phyloP scores from a whole-genome alignment of 225 moss, liverwort and hornwort genomes.

The Sphagnum tenellum region DNA sequence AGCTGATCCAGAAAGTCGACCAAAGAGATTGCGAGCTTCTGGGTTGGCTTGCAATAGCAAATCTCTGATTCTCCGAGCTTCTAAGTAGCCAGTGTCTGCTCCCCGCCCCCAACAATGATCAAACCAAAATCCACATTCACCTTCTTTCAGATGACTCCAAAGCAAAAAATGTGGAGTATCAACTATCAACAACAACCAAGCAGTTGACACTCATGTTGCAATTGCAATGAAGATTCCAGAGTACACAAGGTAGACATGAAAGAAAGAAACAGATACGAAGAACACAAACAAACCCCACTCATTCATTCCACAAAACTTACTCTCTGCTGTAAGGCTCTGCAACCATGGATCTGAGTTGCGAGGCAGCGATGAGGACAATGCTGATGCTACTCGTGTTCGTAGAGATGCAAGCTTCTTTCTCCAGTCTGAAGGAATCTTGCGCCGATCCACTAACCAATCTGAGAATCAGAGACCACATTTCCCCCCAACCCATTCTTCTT shows the following conservation, averaged over 20 bases:
- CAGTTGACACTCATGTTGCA: not conserved
- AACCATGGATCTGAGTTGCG: slow-evolving; percentile 53
- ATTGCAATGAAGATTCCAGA: not conserved
- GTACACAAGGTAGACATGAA: no score
- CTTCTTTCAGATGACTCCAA: not conserved
- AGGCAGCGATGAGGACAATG: slow-evolving; percentile 45
- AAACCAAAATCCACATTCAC: not conserved
- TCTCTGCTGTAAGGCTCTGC: slow-evolving; percentile 46
- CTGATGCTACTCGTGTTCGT: slow-evolving; percentile 45
- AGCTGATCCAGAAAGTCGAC: slow-evolving; percentile 76
- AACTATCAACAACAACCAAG: not conserved
- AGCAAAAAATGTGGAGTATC: not conserved
- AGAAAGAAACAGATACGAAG: no score
- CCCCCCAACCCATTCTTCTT: not conserved
- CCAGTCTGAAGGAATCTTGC: slow-evolving; percentile 77
- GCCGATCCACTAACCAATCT: slow-evolving; percentile 98
- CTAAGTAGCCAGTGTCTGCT: slow-evolving; percentile 82
- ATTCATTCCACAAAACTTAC: slow-evolving; percentile 21
- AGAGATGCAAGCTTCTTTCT: slow-evolving; percentile 79
- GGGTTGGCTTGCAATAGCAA: slow-evolving; percentile 48
- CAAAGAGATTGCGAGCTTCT: slow-evolving; percentile 75
- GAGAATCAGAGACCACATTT: slow-evolving; percentile 3
- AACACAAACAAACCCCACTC: not conserved
- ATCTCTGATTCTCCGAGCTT: slow-evolving; percentile 73
- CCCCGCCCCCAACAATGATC: slow-evolving; percentile 3